Base-by-base conservation (phyloP, 2,329 filamentous ascomycete species). In the Dactylellina cionopaga region DNA sequence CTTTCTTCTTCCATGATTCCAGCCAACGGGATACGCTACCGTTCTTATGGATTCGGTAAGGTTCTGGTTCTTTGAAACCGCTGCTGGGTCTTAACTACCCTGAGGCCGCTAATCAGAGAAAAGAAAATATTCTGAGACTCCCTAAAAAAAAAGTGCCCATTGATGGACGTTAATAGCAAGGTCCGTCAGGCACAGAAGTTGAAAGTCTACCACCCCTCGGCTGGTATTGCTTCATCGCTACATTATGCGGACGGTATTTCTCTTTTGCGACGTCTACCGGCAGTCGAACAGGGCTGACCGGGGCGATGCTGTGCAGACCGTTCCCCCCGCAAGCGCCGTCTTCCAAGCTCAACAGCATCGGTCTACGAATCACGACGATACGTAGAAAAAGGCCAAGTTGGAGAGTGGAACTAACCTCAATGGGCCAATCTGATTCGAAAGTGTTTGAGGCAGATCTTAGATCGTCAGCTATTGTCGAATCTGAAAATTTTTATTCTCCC, bases 1-100 rank as follows among this genome's bases (percentile, higher is more conserved):
- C 58, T 71, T 71, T 71, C 66, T 71, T 71, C 66, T 71, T 63
- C 58, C 43, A 71, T 25, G 66, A 64, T 71, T 71, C 66, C 66
- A 71, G 58, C 66, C 66, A 71, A 71, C 66, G 66, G 66, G 66
- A 71, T 71, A 71, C 66, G 66, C 66, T 71, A 71, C 66, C 66
- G 66, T 71, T 64, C 66, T 63, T 55, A 71, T 71, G 66, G 66
- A 71, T 71, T 71, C 58, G 66, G 66, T 71, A 71, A 71, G 43
- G 66, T 59, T 52, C 56, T 51, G 19, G 33, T 64, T 71, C 55
- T 54, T 39, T 63, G 44, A 51, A 63, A 63, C 49, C 43, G 33
- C 25, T 22, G 41, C 31, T 71, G 49, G 59, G 41, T 65, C 33
- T 51, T 51, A 33, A 64, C 55, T 54, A 64, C 44, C 60, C 46